Evolutionary conservation across 2,329 filamentous ascomycete species (phyloP), one percentile per base, ranked within the genome.

Genomic region (Fusarium vanettenii): DNA sequence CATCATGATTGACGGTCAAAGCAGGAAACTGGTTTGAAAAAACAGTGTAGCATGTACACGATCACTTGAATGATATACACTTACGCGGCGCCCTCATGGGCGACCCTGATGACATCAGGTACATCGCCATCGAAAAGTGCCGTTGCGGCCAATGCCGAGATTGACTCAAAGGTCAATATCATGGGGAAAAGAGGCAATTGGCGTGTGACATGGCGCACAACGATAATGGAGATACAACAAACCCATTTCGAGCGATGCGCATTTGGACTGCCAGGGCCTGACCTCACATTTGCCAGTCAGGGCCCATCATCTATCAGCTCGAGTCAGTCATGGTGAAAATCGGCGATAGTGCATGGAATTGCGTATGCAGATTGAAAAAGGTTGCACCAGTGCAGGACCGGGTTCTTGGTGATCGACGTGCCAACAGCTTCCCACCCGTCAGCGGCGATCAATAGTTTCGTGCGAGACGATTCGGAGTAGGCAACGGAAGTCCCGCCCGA

Each of bases 61-160:
- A 57, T 72, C 48, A 50, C 60, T 64, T 50, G 63, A 25, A 69
- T 59, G 60, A 72, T 57, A 72, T 59, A 59, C 52, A 50, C 39
- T 65, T 41, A 27, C 55, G 37, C 57, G 31, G 35, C 39, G 33
- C 3, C 35, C 27, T n/a, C 22, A 48, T 11, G 33, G 64, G 64
- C 31, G 20, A 52, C 6, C 16, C 27, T 33, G 22, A 55, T 48
- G 64, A 48, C 25, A 29, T 60, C 31, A 35, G 1, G 25, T 14
- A 11, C 16, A 41, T 20, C 10, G n/a, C 25, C 8, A 60, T 41
- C n/a, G 16, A 22, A 31, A 45, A 39, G 37, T 41, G 35, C 25
- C 18, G 11, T 33, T 60, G 35, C 18, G 33, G 25, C 16, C 16
- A 60, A 41, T 41, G 39, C 25, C 57, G 57, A 41, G 18, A 29